Evolutionary conservation across 2,329 filamentous ascomycete genomes (phyloP).

Genomic region (Xylariaceae sp.): DNA sequence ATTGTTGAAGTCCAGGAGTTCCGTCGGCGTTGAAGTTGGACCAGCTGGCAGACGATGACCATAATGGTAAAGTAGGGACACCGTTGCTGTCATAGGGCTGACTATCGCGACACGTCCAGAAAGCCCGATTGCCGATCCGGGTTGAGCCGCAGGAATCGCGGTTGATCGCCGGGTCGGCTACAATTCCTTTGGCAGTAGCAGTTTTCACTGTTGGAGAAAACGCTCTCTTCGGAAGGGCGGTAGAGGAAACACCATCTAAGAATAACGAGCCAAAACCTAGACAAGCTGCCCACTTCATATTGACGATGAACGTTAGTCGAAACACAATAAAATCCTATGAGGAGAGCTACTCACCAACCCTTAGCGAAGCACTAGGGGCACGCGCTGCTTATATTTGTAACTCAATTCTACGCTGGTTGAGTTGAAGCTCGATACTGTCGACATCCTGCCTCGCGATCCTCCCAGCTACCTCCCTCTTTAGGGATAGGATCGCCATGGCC

Average conservation of each 20-base stretch:
- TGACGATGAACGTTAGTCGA: constrained; percentile 7
- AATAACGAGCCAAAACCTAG: constrained; percentile 17
- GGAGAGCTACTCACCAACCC: not conserved
- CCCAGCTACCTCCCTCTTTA: constrained; percentile 18
- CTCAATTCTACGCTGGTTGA: not conserved
- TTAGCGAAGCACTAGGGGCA: too few species aligned
- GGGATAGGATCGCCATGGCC: constrained; percentile 1
- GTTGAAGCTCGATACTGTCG: constrained; percentile 3
- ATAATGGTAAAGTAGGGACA: constrained; percentile 28
- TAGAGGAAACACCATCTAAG: constrained; percentile 9
- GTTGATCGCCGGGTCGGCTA: constrained; percentile 35
- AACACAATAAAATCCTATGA: not conserved
- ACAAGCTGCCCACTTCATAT: constrained; percentile 16
- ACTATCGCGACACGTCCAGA: constrained; percentile 34
- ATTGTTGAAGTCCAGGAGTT: constrained; percentile 14
- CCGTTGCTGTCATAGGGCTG: constrained; percentile 31
- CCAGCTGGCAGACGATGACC: constrained; percentile 37
- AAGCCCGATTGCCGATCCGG: constrained; percentile 21
- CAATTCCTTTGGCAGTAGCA: constrained; percentile 37
- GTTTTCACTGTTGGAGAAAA: constrained; percentile 27
- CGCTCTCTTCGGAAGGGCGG: constrained; percentile 7
- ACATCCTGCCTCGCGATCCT: not conserved
- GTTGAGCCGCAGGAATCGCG: constrained; percentile 32
- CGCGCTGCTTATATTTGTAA: not conserved
- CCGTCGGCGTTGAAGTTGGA: constrained; percentile 26